These are phyloP conservation scores for Triglochin maritima DNA, from an alignment of 106 monocot species.

Conservation along the genomic window DNA sequence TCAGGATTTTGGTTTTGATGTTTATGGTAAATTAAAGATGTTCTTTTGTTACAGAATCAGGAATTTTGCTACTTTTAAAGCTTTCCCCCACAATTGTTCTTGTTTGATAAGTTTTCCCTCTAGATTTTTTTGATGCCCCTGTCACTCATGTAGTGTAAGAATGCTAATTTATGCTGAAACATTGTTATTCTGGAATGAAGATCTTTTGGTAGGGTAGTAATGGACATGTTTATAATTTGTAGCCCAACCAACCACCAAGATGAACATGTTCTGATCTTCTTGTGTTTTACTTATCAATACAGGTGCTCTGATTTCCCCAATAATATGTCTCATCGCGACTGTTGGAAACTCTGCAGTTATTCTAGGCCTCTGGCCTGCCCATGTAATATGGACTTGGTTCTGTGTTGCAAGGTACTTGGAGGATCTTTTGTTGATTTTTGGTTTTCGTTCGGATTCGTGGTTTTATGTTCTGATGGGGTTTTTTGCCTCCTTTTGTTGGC, in stretches of 20 bases:
- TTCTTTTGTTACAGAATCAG: too few species aligned
- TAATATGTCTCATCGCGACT: slow-evolving; percentile 56
- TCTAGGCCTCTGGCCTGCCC: slow-evolving; percentile 21
- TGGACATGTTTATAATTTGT: not conserved
- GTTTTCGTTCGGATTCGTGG: not conserved
- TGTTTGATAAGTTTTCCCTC: too few species aligned
- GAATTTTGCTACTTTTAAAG: too few species aligned
- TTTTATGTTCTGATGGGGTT: not conserved
- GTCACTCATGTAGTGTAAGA: too few species aligned
- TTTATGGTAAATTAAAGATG: too few species aligned
- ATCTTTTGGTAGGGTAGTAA: not conserved
- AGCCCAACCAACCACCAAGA: not conserved
- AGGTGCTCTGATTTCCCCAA: slow-evolving; percentile 71
- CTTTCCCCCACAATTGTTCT: too few species aligned
- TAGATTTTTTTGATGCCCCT: too few species aligned
- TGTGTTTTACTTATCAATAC: slow-evolving; percentile 1
- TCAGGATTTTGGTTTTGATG: too few species aligned
- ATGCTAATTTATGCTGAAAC: not conserved
- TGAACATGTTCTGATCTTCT: not conserved
- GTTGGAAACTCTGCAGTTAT: slow-evolving; percentile 17
- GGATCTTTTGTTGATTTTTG: not conserved
- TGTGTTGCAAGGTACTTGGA: slow-evolving; percentile 31
- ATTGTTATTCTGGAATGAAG: too few species aligned
- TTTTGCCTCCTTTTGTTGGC: slow-evolving; percentile 8
- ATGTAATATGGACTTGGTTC: slow-evolving; percentile 26